Evolutionary conservation across 257 asterid genomes (phyloP).

Genomic region (Handroanthus guayacan): DNA sequence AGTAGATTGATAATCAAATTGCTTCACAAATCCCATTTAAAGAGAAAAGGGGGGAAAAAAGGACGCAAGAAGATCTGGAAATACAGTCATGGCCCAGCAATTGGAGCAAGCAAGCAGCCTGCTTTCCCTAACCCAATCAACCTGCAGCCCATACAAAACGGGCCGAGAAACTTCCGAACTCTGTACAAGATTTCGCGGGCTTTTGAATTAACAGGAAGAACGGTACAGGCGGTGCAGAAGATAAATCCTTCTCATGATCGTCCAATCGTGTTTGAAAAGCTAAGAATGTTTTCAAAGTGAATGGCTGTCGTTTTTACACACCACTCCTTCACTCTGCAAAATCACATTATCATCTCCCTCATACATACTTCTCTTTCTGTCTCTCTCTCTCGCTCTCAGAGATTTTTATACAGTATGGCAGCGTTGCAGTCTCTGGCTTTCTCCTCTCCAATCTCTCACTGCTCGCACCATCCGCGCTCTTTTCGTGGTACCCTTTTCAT

Average conservation of each 20-base stretch:
- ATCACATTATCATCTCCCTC: constrained; percentile 43
- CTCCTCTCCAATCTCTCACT: constrained; percentile 61
- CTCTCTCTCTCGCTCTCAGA: constrained; percentile 28
- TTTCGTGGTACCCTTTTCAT: constrained; percentile 49
- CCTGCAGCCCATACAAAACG: no score
- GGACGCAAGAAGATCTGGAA: no score
- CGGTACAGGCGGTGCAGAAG: background rate
- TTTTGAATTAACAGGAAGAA: background rate
- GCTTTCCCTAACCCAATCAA: no score
- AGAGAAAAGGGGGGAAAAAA: no score
- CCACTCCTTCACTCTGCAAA: constrained; percentile 34
- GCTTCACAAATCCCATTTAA: no score
- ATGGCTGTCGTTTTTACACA: constrained; percentile 82
- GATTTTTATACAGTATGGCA: constrained; percentile 49
- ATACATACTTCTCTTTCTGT: background rate
- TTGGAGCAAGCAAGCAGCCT: no score
- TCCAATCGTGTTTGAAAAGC: constrained; percentile 36
- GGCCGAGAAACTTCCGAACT: no score
- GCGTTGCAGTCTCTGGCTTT: constrained; percentile 68
- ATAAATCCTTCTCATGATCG: background rate
- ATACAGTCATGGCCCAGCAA: no score
- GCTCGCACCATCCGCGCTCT: constrained; percentile 53
- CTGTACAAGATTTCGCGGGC: constrained; percentile 15
- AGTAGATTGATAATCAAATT: no score
- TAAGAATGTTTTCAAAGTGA: constrained; percentile 46